Evolutionary conservation across 2,329 filamentous ascomycete species (phyloP), one percentile per base, ranked within the genome.

Genomic region (Aspergillus novoparasiticus): DNA sequence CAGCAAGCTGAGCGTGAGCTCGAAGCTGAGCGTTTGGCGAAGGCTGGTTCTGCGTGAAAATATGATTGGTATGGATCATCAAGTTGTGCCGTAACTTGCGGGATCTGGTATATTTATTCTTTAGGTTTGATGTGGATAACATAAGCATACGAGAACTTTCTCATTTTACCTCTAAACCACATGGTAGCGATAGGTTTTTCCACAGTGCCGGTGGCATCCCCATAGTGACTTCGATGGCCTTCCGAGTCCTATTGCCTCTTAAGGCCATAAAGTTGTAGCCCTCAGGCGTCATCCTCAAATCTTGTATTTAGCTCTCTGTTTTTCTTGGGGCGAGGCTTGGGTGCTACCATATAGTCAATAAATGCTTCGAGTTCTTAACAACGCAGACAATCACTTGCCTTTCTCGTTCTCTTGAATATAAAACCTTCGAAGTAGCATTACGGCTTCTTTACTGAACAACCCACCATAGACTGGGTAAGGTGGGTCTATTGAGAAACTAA

Each of bases 371-470:
- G 28, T 30, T 28, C n/a, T 51, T 19, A 6, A 34, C 11, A 32
- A 30, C 10, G 11, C 16, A 48, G 36, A 57, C 32, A n/a, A 34
- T 58, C 50, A 50, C 82, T 71, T 81, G 92, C 91, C 92, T 84
- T 95, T 91, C 67, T 92, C 93, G 78, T 99, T 99, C 79, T 99
- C 94, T 79, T 99, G 95, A 36, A 99, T 92, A 77, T 99, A 99
- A 79, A 99, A 99, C 63, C 94, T 89, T 67, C 96, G 86, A 68
- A 99, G 83, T 69, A 99, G 80, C 78, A 94, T 94, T 64, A 99
- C 96, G 5, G 95, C 94, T 74, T 98, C 94, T 73, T 97, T 92
- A 54, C 93, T 87, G 72, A 93, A 92, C 82, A 96, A 90, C 1
- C 94, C 94, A 45, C 94, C 93, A 75, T 93, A 90, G 61, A 93